A percentile compares a stretch with the other conserved stretches of the same genome.
Conservation (phyloP, 495 filamentous ascomycete species). For the Tuber calosporum region DNA sequence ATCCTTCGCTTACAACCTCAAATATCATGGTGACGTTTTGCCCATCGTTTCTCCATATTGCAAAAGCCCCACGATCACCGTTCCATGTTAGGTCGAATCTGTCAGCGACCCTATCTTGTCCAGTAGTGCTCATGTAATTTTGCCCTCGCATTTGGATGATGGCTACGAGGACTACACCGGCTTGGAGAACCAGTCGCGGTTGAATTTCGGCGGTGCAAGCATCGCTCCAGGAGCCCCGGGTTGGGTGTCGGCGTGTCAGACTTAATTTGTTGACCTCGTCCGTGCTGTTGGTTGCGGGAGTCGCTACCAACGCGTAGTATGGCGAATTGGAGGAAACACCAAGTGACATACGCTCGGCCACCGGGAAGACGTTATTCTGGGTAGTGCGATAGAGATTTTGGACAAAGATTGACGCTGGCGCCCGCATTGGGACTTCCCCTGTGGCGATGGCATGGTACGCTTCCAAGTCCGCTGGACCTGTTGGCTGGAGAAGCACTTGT, state of each 20-base stretch:
- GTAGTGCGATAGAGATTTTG: slow-evolving; percentile 1
- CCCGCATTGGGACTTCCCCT: not conserved
- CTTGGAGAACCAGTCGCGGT: not conserved
- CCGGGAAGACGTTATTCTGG: slow-evolving; percentile 2
- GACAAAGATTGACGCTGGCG: not conserved
- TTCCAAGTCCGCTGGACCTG: not conserved
- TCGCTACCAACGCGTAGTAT: not conserved
- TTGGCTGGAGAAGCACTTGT: slow-evolving; percentile 1
- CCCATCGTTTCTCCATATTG: not conserved
- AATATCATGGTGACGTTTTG: not conserved
- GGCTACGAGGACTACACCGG: not conserved
- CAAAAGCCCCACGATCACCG: not conserved
- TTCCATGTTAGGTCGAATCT: slow-evolving; percentile 1
- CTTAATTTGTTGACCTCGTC: not conserved
- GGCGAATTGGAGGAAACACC: slow-evolving; percentile 2
- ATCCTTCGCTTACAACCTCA: not conserved
- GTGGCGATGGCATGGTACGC: not conserved
- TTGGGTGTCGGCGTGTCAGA: not conserved
- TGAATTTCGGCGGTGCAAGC: not conserved
- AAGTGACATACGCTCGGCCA: slow-evolving; percentile 1
- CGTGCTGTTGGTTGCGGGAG: not conserved
- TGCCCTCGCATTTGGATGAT: slow-evolving; percentile 2
- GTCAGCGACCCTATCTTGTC: not conserved
- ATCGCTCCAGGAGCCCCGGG: not conserved
- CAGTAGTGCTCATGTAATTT: not conserved